phyloP scores from a whole-genome alignment of 139 green algal species.

The Micractinium conductrix region DNA sequence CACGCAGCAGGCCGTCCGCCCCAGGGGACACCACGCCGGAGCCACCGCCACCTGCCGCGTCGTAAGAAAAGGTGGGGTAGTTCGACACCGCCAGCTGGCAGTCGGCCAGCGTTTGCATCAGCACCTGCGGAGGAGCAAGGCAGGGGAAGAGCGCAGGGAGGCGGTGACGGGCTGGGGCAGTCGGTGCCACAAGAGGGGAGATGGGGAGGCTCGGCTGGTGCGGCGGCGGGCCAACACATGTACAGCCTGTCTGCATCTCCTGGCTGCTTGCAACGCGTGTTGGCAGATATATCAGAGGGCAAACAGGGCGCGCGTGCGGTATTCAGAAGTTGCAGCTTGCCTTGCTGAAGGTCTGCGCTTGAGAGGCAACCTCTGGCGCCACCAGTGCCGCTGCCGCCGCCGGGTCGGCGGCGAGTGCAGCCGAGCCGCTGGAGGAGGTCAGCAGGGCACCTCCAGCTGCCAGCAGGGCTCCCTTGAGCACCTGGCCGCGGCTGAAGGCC shows the following conservation, averaged over 20 bases:
- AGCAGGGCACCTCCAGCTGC: not conserved
- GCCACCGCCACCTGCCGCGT: conserved; percentile 76
- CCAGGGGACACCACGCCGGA: conserved; percentile 38
- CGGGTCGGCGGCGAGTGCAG: not conserved
- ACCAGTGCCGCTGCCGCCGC: not conserved
- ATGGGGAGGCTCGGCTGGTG: not conserved
- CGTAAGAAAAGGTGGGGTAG: conserved; percentile 76
- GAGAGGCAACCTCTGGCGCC: not conserved
- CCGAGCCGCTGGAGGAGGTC: not conserved
- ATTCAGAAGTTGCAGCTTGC: not conserved
- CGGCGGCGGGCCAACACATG: not conserved
- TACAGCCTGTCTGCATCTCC: too few species aligned
- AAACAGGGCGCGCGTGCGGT: too few species aligned
- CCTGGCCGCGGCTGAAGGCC: not conserved
- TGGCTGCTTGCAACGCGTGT: too few species aligned
- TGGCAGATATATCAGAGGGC: too few species aligned
- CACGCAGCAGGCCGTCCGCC: conserved; percentile 13
- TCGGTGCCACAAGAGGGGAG: not conserved
- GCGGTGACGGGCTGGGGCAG: not conserved
- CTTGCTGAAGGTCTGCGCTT: conserved; percentile 2
- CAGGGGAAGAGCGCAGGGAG: not conserved
- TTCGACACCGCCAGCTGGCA: conserved; percentile 61
- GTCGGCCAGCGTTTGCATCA: conserved; percentile 47
- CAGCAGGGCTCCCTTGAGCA: conserved; percentile 1
- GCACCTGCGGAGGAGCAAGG: not conserved